Evolutionary conservation across 306 rosid genomes (phyloP).

Genomic region (apple (Malus domestica)): DNA sequence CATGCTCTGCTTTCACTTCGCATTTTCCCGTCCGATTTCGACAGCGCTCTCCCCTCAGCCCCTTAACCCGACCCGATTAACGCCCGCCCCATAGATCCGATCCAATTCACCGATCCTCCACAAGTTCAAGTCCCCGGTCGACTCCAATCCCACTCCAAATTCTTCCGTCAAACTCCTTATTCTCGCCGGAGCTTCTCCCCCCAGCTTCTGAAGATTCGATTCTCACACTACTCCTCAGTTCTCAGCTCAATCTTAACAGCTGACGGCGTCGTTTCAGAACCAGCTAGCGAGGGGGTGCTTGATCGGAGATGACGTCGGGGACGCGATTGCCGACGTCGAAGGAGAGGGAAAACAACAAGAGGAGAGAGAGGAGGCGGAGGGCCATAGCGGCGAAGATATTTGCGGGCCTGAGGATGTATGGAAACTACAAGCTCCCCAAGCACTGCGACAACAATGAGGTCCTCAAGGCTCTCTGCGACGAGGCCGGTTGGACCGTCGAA

Average conservation of each 20-base stretch:
- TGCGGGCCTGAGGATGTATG: slow-evolving; percentile 72
- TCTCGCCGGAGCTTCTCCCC: background rate
- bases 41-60: slow-evolving; percentile 11
- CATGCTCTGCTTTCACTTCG: background rate
- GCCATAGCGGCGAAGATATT: slow-evolving; percentile 88
- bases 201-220: background rate
- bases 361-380: slow-evolving; percentile 68
- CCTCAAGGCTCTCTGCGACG: slow-evolving; percentile 83
- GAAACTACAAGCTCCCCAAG: slow-evolving; percentile 80
- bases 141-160: background rate
- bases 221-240: background rate
- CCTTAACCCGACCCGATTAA: background rate
- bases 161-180: background rate
- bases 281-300: background rate
- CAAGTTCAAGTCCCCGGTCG: background rate
- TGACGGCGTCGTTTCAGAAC: background rate
- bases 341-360: slow-evolving; percentile 92
- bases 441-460: slow-evolving; percentile 97
- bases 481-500: slow-evolving; percentile 87
- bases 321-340: slow-evolving; percentile 73
- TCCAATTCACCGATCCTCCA: slow-evolving; percentile 12
- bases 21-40: slow-evolving; percentile 8
- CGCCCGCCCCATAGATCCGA: slow-evolving; percentile 30
- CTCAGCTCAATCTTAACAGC: background rate
- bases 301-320: slow-evolving; percentile 63